Percentiles rank a stretch among this genome's conserved stretches.
These are phyloP conservation scores for Megacollybia platyphylla DNA, from an alignment of 1,284 basidiomycete genomes.

Conservation along the genomic window DNA sequence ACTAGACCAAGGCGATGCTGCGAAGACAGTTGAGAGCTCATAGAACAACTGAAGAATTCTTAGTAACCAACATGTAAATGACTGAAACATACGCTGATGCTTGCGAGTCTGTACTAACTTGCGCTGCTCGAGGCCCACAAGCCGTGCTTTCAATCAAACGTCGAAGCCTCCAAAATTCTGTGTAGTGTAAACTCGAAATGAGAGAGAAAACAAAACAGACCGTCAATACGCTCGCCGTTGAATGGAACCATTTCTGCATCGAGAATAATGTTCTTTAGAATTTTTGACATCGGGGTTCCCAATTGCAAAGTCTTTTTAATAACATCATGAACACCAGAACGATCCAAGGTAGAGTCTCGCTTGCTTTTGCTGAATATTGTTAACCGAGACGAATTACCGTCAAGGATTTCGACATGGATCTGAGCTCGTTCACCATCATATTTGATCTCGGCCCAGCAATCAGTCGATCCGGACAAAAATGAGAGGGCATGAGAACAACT, in stretches of 20 bases:
- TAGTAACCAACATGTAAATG: background rate
- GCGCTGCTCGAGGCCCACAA: slow-evolving; percentile 25
- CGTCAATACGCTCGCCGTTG: slow-evolving; percentile 49
- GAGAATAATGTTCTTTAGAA: slow-evolving; percentile 46
- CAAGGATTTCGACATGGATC: slow-evolving; percentile 57
- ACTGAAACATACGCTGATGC: background rate
- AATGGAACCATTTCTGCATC: slow-evolving; percentile 87
- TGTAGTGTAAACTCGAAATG: slow-evolving; percentile 1
- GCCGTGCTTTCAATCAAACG: slow-evolving; percentile 45
- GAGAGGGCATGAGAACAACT: slow-evolving; percentile 43
- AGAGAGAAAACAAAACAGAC: slow-evolving; percentile 19
- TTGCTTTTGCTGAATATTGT: slow-evolving; percentile 79
- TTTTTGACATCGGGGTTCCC: slow-evolving; percentile 7
- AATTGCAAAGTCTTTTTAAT: slow-evolving; percentile 36
- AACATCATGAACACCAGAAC: slow-evolving; percentile 52
- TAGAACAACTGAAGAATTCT: slow-evolving; percentile 21
- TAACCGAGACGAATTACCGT: slow-evolving; percentile 30
- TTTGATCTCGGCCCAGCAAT: slow-evolving; percentile 78
- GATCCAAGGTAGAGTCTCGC: slow-evolving; percentile 66
- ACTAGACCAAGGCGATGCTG: slow-evolving; percentile 61
- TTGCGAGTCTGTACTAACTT: background rate
- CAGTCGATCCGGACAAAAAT: slow-evolving; percentile 26
- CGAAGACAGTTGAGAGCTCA: slow-evolving; percentile 32
- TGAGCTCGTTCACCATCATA: slow-evolving; percentile 87
- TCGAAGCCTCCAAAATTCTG: slow-evolving; percentile 65